Evolutionary conservation across 2,329 filamentous ascomycete species (phyloP), one percentile per base, ranked within the genome.

Genomic region (Xylaria multiplex): DNA sequence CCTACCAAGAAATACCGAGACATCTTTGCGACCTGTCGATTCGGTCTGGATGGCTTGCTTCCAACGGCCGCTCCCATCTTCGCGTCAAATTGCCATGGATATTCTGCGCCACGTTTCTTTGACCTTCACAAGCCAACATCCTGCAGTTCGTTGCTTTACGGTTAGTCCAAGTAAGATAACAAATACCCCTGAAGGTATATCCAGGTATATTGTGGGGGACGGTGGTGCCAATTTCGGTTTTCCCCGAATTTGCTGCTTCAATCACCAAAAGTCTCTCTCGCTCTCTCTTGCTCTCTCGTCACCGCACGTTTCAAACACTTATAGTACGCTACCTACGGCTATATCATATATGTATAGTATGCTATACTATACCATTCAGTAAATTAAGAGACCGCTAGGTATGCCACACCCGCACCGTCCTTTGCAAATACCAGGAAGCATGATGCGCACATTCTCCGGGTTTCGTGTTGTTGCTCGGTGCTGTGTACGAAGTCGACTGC

Each of bases 201-300:
- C 54, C 46, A 45, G 40, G 57, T 48, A 32, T 56, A 30, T 55
- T 62, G 62, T 60, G 58, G 62, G 43, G 53, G 46, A 59, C 60
- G 16, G 4, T 54, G 16, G 45, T 53, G 56, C 52, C 57, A 67
- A 65, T 67, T 59, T 67, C 65, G 65, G 58, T 13, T 57, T 67
- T 58, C 53, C 54, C 65, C 62, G 58, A 54, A 42, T 66, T 66
- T 19, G 45, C 24, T 49, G 42, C 19, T 43, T 42, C 49, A 40
- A 55, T 32, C 19, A 40, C 37, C 40, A 27, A 27, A 27, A 27
- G 27, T 27, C 27, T 27, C 27, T 27, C 27, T 27, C 27, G 2
- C 27, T 27, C 27, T 27, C 27, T 27, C 27, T 27, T 50, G 35
- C 3, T 35, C 16, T 52, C 16, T 35, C 27, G 27, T 16, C 16